Evolutionary conservation across 495 filamentous ascomycete genomes (phyloP).

Genomic region (Parmelia sp.): DNA sequence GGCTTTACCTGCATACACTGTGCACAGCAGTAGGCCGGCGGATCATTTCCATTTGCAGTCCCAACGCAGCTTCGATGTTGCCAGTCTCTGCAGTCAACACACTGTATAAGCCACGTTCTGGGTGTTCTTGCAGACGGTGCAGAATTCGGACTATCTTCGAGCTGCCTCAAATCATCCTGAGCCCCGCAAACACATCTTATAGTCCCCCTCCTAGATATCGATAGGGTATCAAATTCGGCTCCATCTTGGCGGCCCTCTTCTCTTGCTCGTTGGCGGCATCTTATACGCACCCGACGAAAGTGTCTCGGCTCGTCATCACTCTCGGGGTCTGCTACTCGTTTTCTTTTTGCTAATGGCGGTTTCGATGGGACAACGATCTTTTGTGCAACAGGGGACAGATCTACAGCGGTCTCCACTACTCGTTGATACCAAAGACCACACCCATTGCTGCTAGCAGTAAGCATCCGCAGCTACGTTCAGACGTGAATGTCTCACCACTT

Average conservation of each 20-base stretch:
- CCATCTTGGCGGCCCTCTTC: not conserved
- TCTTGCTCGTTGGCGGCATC: not conserved
- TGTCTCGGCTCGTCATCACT: not conserved
- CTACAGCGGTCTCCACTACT: not conserved
- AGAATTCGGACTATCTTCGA: not conserved
- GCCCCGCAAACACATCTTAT: not conserved
- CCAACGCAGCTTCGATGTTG: constrained; percentile 3
- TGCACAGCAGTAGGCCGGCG: not conserved
- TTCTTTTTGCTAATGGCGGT: not conserved
- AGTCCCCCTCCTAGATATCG: not conserved
- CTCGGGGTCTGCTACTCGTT: not conserved
- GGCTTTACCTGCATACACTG: not conserved
- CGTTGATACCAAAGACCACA: constrained; percentile 5
- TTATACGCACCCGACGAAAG: constrained; percentile 5
- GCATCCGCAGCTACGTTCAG: not conserved
- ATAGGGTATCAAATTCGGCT: not conserved
- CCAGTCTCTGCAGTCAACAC: not conserved
- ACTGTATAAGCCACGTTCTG: not conserved
- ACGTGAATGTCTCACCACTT: not conserved
- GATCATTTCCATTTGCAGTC: not conserved
- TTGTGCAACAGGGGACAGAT: not conserved
- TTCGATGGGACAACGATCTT: not conserved
- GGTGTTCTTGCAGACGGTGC: not conserved
- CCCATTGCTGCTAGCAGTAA: not conserved
- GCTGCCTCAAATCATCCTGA: not conserved